phyloP scores from a whole-genome alignment of 192 early-diverging fungal species.

The Phlyctochytrium bullatum region DNA sequence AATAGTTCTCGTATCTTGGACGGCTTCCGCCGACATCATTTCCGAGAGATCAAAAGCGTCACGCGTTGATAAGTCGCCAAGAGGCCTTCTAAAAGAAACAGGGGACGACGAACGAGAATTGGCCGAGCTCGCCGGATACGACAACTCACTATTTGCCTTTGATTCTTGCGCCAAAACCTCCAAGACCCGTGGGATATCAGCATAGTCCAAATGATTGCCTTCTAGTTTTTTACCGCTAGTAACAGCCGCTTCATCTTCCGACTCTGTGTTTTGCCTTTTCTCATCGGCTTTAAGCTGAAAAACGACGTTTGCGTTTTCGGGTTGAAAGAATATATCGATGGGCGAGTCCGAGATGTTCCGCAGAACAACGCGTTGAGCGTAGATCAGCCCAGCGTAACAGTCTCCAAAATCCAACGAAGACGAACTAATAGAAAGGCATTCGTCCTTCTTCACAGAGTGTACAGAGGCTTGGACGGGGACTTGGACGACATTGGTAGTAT shows the following conservation, averaged over 20 bases:
- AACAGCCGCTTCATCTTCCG: slow-evolving; percentile 27
- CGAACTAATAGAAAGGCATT: slow-evolving; percentile 65
- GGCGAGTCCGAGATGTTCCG: slow-evolving; percentile 76
- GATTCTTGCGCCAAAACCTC: slow-evolving; percentile 25
- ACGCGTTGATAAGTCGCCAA: too few relatives aligned
- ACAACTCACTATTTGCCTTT: slow-evolving; percentile 47
- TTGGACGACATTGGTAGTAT: slow-evolving; percentile 73
- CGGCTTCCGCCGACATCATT: not conserved
- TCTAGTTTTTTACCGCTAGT: slow-evolving; percentile 14
- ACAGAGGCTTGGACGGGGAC: slow-evolving; percentile 81
- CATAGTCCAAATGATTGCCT: slow-evolving; percentile 35
- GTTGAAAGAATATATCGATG: slow-evolving; percentile 70
- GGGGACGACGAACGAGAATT: slow-evolving; percentile 22
- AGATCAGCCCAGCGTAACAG: slow-evolving; percentile 87
- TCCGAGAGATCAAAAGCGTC: slow-evolving; percentile 3
- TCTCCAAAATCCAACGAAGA: slow-evolving; percentile 89
- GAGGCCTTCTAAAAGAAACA: slow-evolving; percentile 7
- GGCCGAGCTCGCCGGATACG: slow-evolving; percentile 31
- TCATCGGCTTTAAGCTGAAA: slow-evolving; percentile 44
- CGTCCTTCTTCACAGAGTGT: slow-evolving; percentile 65
- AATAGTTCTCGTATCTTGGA: not conserved
- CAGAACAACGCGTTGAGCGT: slow-evolving; percentile 71
- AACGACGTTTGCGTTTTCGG: slow-evolving; percentile 42
- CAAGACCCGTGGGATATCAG: slow-evolving; percentile 28
- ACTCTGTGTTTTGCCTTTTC: too few relatives aligned